Percentiles rank a stretch among this genome's conserved stretches.
These are phyloP conservation scores for Selenicereus undatus DNA, from an alignment of 148 eudicot genomes.

Conservation along the genomic window DNA sequence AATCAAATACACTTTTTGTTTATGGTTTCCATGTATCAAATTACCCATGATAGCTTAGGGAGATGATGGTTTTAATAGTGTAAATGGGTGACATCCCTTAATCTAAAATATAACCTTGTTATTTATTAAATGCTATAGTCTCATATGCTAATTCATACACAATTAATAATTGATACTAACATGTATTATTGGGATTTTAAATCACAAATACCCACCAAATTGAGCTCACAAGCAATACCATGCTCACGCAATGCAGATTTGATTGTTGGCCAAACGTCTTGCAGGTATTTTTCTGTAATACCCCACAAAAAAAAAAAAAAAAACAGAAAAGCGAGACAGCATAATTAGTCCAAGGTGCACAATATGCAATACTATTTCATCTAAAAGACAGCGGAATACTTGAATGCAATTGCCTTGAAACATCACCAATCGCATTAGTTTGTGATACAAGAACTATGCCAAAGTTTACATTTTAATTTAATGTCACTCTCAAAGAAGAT, in stretches of 20 bases:
- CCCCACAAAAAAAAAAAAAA: neutral
- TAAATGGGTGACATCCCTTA: no score
- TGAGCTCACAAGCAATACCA: conserved; percentile 61
- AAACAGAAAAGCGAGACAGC: neutral
- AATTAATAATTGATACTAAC: neutral
- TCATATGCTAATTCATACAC: neutral
- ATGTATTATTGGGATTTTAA: neutral
- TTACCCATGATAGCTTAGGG: no score
- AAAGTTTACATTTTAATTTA: no score
- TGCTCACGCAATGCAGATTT: conserved; percentile 59
- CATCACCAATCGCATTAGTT: no score
- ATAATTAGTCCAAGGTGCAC: neutral
- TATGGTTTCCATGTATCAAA: no score
- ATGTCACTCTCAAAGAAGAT: no score
- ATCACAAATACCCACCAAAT: conserved; percentile 47
- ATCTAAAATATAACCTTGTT: no score
- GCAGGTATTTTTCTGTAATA: conserved; percentile 63
- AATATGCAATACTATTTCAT: neutral
- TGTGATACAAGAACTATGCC: no score
- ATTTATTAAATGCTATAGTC: no score
- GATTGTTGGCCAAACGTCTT: conserved; percentile 71
- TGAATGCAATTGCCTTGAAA: no score
- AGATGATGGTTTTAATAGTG: no score
- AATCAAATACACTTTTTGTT: no score
- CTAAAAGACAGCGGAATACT: neutral